These are phyloP conservation scores for Lactarius sanguifluus DNA, from an alignment of 768 basidiomycete genomes.

Conservation along the genomic window DNA sequence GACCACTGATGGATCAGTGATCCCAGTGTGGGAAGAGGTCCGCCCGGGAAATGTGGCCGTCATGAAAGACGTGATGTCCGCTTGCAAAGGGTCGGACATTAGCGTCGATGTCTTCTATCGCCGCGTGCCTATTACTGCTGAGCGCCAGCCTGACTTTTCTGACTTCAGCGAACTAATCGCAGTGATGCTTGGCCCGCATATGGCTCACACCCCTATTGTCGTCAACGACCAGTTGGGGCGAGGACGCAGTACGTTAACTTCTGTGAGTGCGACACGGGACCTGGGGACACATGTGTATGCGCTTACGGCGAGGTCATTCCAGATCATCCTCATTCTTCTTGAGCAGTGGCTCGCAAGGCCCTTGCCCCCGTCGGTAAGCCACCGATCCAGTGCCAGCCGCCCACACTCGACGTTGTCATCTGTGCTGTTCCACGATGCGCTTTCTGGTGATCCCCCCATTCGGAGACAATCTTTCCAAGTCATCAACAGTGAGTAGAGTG, in stretches of 20 bases:
- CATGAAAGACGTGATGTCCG: conserved; percentile 84
- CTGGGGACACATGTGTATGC: neutral
- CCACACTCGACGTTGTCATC: conserved; percentile 48
- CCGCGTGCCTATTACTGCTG: conserved; percentile 92
- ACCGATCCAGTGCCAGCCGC: conserved; percentile 37
- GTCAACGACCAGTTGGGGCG: conserved; percentile 95
- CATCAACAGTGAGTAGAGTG: conserved; percentile 71
- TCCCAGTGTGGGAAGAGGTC: conserved; percentile 95
- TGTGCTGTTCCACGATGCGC: conserved; percentile 38
- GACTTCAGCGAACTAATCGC: conserved; percentile 78
- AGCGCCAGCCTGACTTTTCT: conserved; percentile 72
- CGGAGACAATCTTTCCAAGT: conserved; percentile 72
- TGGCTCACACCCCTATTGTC: conserved; percentile 75
- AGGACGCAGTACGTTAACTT: conserved; percentile 88
- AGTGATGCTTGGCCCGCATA: conserved; percentile 66
- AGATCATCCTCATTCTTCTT: conserved; percentile 83
- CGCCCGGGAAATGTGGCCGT: conserved; percentile 68
- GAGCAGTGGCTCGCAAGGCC: conserved; percentile 71
- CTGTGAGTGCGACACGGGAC: conserved; percentile 46
- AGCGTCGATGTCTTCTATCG: conserved; percentile 72
- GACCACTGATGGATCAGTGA: conserved; percentile 78
- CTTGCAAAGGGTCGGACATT: conserved; percentile 43
- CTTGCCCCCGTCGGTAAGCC: conserved; percentile 39
- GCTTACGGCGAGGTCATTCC: conserved; percentile 4
- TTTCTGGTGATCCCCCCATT: conserved; percentile 32